Evolutionary conservation across 192 early-diverging fungal genomes (phyloP).

Genomic region (Coemansia furcata): DNA sequence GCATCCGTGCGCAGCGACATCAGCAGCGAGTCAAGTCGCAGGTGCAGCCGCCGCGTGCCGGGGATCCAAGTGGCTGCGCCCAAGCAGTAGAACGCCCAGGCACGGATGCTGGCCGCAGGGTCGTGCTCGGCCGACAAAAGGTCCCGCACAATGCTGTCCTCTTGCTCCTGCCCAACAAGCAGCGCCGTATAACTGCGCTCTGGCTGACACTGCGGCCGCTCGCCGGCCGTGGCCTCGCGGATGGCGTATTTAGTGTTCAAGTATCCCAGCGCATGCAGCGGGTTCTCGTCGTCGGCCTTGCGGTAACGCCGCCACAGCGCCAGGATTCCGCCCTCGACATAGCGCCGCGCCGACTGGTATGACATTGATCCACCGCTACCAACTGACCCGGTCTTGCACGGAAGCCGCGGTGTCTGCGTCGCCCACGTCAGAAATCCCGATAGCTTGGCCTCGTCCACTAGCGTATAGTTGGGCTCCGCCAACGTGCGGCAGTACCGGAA

Average conservation of each 20-base stretch:
- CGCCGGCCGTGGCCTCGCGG: constrained; percentile 49
- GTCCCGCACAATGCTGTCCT: constrained; percentile 34
- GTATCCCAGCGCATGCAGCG: constrained; percentile 52
- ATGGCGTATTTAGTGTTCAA: constrained; percentile 55
- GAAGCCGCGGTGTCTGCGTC: constrained; percentile 52
- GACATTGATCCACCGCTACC: constrained; percentile 50
- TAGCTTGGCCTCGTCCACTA: constrained; percentile 50
- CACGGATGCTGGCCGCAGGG: constrained; percentile 30
- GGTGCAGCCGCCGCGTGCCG: constrained; percentile 42
- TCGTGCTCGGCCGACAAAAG: constrained; percentile 29
- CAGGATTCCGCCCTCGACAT: constrained; percentile 54
- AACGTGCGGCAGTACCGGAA: constrained; percentile 55
- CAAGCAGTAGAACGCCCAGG: constrained; percentile 52
- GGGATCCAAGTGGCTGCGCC: constrained; percentile 52
- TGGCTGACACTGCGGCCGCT: constrained; percentile 36
- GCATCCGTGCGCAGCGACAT: constrained; percentile 47
- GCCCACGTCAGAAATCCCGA: constrained; percentile 54
- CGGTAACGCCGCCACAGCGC: constrained; percentile 53
- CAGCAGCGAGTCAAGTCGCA: constrained; percentile 48
- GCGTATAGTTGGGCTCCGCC: constrained; percentile 47
- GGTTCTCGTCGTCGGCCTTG: constrained; percentile 43
- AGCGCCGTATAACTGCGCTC: constrained; percentile 44
- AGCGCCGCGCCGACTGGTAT: constrained; percentile 53
- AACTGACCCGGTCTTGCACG: constrained; percentile 45
- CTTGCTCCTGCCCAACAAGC: constrained; percentile 31